Percentiles rank a stretch among this genome's conserved stretches.
These are phyloP conservation scores for Diospyros kaki DNA, from an alignment of 148 eudicot species.

Conservation along the genomic window DNA sequence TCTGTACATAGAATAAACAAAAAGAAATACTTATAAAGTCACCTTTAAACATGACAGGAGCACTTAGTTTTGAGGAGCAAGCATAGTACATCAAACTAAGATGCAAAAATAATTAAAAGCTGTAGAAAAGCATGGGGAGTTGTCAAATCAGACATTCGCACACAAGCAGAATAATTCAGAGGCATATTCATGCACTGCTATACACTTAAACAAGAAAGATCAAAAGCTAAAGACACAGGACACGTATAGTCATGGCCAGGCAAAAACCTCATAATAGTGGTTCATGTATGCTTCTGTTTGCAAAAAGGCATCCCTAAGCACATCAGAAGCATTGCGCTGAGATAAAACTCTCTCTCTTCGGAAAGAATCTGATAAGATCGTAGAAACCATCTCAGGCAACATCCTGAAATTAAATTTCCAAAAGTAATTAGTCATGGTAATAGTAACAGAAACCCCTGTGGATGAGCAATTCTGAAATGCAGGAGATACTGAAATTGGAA, in stretches of 20 bases:
- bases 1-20: no score
- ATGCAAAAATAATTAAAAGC: background rate
- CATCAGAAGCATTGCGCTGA: conserved; percentile 75
- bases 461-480: background rate
- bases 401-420: conserved; percentile 41
- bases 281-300: conserved; percentile 69
- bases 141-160: background rate
- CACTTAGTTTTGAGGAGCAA: no score
- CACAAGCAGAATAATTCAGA: conserved; percentile 4
- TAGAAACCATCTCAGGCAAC: conserved; percentile 69
- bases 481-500: background rate
- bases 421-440: background rate
- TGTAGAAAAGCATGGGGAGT: background rate
- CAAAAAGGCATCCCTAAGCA: conserved; percentile 75
- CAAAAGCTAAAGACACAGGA: background rate
- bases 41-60: no score
- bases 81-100: background rate
- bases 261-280: conserved; percentile 77
- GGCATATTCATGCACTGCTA: background rate
- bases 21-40: no score
- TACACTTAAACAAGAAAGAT: conserved; percentile 2
- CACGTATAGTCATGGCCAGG: conserved; percentile 3
- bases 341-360: conserved; percentile 68
- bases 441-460: background rate
- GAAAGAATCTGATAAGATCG: conserved; percentile 62